These are phyloP conservation scores for Linnemannia elongata DNA, from an alignment of 192 early-diverging fungal genomes.

Conservation along the genomic window DNA sequence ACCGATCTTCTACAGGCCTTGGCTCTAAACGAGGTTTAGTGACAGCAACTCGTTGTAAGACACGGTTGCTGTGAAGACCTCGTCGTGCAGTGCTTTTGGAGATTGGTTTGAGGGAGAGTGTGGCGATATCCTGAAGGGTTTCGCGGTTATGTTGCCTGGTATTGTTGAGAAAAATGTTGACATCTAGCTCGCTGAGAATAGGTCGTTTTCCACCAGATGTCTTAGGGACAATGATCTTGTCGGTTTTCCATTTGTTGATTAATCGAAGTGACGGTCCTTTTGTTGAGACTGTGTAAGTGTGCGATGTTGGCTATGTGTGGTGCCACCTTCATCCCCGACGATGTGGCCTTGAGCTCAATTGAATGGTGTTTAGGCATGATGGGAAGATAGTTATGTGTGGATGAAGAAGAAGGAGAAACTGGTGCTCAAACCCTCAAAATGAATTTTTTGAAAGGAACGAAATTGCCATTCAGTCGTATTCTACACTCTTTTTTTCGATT, in stretches of 20 bases:
- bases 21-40: not conserved
- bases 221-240: conserved; percentile 8
- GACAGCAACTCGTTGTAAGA: not conserved
- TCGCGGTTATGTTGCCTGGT: not conserved
- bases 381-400: not conserved
- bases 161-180: not conserved
- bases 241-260: conserved; percentile 4
- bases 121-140: conserved; percentile 12
- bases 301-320: not conserved
- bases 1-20: not conserved
- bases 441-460: too few species aligned
- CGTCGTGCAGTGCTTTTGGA: not conserved
- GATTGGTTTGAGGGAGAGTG: not conserved
- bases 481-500: too few species aligned
- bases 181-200: not conserved
- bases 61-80: not conserved
- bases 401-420: not conserved
- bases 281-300: not conserved
- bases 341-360: not conserved
- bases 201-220: conserved; percentile 1
- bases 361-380: not conserved
- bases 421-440: not conserved
- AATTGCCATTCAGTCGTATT: too few species aligned
- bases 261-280: not conserved
- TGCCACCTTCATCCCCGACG: not conserved